phyloP scores from a whole-genome alignment of 495 filamentous ascomycete species.

The Chaetomidium leptoderma region DNA sequence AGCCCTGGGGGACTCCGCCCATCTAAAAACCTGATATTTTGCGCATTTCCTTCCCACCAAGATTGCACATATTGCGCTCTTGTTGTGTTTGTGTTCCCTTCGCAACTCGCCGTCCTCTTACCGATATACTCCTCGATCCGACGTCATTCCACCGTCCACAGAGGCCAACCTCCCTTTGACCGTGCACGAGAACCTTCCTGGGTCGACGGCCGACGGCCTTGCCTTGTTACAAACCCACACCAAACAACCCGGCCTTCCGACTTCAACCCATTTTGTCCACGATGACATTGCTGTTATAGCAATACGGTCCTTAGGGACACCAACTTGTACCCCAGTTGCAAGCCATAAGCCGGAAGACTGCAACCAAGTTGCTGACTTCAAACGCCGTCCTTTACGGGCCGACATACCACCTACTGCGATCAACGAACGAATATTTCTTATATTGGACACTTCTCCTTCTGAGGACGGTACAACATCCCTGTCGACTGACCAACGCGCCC shows the following conservation, averaged over 20 bases:
- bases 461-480: neutral
- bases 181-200: neutral
- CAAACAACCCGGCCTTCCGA: conserved; percentile 20
- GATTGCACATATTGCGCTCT: conserved; percentile 1
- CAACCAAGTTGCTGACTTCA: conserved; percentile 24
- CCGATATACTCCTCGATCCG: no score
- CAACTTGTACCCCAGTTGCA: conserved; percentile 30
- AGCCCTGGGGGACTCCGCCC: conserved; percentile 20
- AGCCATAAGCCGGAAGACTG: conserved; percentile 23
- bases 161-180: conserved; percentile 8
- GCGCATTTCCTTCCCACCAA: conserved; percentile 22
- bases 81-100: conserved; percentile 6
- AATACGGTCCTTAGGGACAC: conserved; percentile 54
- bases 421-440: conserved; percentile 6
- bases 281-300: conserved; percentile 54
- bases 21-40: conserved; percentile 33
- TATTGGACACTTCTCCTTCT: neutral
- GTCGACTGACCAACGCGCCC: neutral
- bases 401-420: conserved; percentile 9
- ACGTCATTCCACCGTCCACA: conserved; percentile 18
- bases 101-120: no score
- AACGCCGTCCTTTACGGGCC: conserved; percentile 6
- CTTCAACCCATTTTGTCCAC: conserved; percentile 15
- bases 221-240: conserved; percentile 22
- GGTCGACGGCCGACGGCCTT: conserved; percentile 22